A percentile compares a stretch with the other conserved stretches of the same genome.
Evolutionary conservation across 176 grass and related monocot species (phyloP).

Genomic region (Oryza nivara): DNA sequence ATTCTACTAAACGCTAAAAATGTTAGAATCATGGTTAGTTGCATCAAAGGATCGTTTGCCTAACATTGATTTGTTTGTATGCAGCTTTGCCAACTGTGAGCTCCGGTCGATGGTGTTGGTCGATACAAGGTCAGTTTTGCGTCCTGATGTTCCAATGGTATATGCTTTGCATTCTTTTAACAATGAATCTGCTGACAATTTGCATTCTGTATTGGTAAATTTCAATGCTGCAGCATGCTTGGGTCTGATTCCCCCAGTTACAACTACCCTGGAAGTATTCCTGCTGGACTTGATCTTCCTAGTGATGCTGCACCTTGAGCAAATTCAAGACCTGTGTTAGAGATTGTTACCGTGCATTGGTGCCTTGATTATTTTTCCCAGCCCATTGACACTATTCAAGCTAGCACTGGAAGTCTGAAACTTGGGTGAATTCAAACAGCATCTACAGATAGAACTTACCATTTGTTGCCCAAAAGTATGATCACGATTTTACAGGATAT

Average conservation of each 20-base stretch:
- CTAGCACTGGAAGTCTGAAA: not conserved
- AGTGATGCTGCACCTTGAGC: slow-evolving; percentile 41
- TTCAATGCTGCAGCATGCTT: slow-evolving; percentile 51
- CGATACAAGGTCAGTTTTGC: slow-evolving; percentile 63
- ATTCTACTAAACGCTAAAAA: not conserved
- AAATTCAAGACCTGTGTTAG: slow-evolving; percentile 18
- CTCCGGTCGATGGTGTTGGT: slow-evolving; percentile 80
- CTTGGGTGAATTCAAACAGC: not conserved
- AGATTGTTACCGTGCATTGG: not conserved
- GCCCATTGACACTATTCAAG: not conserved
- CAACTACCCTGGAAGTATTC: slow-evolving; percentile 74
- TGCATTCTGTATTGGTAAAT: not conserved
- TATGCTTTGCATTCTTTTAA: not conserved
- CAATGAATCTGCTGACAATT: not conserved
- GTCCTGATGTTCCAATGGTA: not conserved
- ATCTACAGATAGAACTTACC: not conserved
- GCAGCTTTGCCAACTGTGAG: slow-evolving; percentile 86
- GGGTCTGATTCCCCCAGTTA: slow-evolving; percentile 34
- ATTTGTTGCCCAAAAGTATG: not conserved
- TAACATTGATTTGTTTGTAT: slow-evolving; percentile 34
- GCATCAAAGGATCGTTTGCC: not conserved
- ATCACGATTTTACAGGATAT: not conserved
- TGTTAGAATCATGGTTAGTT: not conserved
- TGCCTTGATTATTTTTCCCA: slow-evolving; percentile 10
- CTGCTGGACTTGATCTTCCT: slow-evolving; percentile 52